Evolutionary conservation across 2,329 filamentous ascomycete species (phyloP).

Genomic region (Aschersonia sp.): DNA sequence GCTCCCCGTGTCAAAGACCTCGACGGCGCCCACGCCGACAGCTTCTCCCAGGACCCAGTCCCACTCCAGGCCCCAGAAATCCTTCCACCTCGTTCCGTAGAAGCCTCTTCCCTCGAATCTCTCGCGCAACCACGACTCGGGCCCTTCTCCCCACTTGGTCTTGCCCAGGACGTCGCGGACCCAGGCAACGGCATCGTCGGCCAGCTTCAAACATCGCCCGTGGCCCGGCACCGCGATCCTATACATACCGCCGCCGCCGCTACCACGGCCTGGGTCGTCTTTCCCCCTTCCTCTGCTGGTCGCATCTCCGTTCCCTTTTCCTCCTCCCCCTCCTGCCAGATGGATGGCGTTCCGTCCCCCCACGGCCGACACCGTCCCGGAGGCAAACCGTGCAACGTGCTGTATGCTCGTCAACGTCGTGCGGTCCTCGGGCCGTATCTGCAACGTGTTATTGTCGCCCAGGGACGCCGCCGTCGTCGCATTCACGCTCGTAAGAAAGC

Average conservation of each 20-base stretch:
- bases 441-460: constrained; percentile 18
- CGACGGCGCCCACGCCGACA: constrained; percentile 52
- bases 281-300: not conserved
- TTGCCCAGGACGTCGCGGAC: constrained; percentile 42
- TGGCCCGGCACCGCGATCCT: constrained; percentile 52
- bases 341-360: constrained; percentile 53
- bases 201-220: constrained; percentile 51
- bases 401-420: constrained; percentile 45
- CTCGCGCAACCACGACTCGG: constrained; percentile 46
- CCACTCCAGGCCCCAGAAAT: constrained; percentile 54
- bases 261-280: not conserved
- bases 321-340: constrained; percentile 40
- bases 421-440: constrained; percentile 35
- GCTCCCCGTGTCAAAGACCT: constrained; percentile 60
- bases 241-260: constrained; percentile 14
- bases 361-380: constrained; percentile 53
- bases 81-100: constrained; percentile 40
- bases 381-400: constrained; percentile 47
- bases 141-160: constrained; percentile 46
- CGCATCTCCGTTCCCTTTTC: not conserved
- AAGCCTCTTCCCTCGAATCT: constrained; percentile 52
- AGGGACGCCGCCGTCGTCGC: constrained; percentile 10
- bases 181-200: constrained; percentile 45
- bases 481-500: constrained; percentile 46
- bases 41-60: constrained; percentile 60